Base-by-base conservation (phyloP, 257 asterid species). In the Anisodus tanguticus region DNA sequence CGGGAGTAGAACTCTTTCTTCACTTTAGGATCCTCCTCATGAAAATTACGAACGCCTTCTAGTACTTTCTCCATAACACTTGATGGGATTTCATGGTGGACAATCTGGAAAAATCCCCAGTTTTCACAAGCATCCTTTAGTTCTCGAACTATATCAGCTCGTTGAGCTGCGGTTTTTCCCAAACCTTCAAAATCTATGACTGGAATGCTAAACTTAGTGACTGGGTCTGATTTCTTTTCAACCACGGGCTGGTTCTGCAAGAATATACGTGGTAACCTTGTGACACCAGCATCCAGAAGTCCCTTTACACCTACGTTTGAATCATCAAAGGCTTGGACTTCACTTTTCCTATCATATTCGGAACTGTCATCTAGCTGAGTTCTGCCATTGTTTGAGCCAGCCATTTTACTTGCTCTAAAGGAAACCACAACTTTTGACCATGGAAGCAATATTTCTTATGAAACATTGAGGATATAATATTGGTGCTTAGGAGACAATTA, bases 21-120 rank as follows among this genome's bases (percentile, higher is more conserved):
- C 59, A 69, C 68, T 51, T 86, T 87, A 9, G 68, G 0, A 66
- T 88, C 89, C 64, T 84, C 85, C 84, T 88, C 91, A 9, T 86
- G 89, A 79, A 86, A 88, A 51, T 67, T 15, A 0, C 85, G 57
- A 0, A 47, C 84, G 0, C 88, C 88, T 8, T 71, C 88, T 8
- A 86, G n/a, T 64, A 79, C 81, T 62, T 79, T 35, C 39, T 86
- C 86, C 82, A 86, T 16, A 6, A 84, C 71, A 58, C 68, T 17
- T 1, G 7, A 71, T 3, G 89, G 86, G 37, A 86, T 70, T 37
- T 72, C 83, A 76, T 84, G 86, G 9, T 84, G 22, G 11, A 84
- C 15, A 60, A 53, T 58, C 79, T 84, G 86, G 22, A 77, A 84
- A 77, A 77, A 77, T 60, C 79, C 85, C 88, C 85, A 85, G 2